Evolutionary conservation across 2,329 filamentous ascomycete species (phyloP), one percentile per base, ranked within the genome.

Genomic region (Arthrinium puccinioides): DNA sequence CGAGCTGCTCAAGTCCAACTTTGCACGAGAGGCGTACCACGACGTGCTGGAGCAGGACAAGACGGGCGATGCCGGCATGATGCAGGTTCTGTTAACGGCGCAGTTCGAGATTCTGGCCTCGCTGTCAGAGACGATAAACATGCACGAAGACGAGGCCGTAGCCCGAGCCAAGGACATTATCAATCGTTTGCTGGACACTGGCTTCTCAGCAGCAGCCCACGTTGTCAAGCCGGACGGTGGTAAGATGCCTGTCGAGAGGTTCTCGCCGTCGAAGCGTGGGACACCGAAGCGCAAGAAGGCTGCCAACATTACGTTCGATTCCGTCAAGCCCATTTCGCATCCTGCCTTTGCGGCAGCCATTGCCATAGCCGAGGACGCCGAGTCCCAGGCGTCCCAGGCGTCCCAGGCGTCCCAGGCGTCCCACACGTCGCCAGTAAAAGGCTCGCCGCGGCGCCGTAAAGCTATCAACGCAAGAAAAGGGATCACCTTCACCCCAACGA

Each of bases 71-170:
- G 77, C 82, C 15, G 78, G 76, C 14, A 77, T 85, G 46, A 72
- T 95, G 52, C 89, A 96, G 60, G 76, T 86, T 34, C 72, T 98
- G 38, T 74, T 97, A 9, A 82, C 84, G 37, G 87, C 90, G 10
- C 90, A 97, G 52, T 94, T 98, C 49, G 89, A 96, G 52, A 90
- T 89, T 3, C 76, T 97, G 43, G 71, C 86, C 5, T 87, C 88
- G 1, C 75, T 98, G 37, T 79, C 83, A 38, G 84, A 87, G 47
- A 86, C 92, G 18, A 76, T 90, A 48, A 70, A 76, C 24, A 87
- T 97, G 80, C 82, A 74, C 40, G 87, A 94, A 56, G 78, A 83
- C 23, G 83, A 94, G 44, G 92, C 90, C 2, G 74, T 96, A 2
- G 69, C 82, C 13, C 81, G 85, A 39, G 92, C 89, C 19, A 87